phyloP scores from a whole-genome alignment of 768 basidiomycete species.

The Tulasnella sp. region DNA sequence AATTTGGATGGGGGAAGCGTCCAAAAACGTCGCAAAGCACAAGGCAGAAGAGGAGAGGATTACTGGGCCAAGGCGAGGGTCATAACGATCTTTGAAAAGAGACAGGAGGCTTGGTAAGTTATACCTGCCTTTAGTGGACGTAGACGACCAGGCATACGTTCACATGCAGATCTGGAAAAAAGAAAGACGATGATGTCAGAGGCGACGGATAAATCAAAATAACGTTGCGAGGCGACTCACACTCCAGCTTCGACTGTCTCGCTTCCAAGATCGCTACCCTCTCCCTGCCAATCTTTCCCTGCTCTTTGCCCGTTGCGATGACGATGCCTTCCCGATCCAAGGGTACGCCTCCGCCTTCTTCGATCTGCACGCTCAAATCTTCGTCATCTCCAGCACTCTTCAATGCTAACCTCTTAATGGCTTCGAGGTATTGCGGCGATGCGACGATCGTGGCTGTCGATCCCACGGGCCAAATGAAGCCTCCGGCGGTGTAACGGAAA shows the following conservation, averaged over 20 bases:
- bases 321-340: slow-evolving; percentile 27
- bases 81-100: slow-evolving; percentile 4
- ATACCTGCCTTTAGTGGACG: slow-evolving; percentile 21
- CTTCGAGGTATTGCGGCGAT: slow-evolving; percentile 16
- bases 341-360: slow-evolving; percentile 26
- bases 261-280: slow-evolving; percentile 27
- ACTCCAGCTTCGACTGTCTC: slow-evolving; percentile 23
- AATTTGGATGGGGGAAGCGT: neutral
- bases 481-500: slow-evolving; percentile 77
- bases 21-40: slow-evolving; percentile 5
- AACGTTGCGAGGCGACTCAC: slow-evolving; percentile 8
- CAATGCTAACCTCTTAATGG: slow-evolving; percentile 13
- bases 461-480: slow-evolving; percentile 71
- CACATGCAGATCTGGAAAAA: slow-evolving; percentile 22
- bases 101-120: slow-evolving; percentile 3
- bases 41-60: slow-evolving; percentile 12
- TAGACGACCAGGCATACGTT: slow-evolving; percentile 30
- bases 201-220: neutral
- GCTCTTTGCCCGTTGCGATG: slow-evolving; percentile 18
- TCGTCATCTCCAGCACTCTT: slow-evolving; percentile 27
- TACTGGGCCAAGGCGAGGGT: slow-evolving; percentile 7
- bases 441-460: slow-evolving; percentile 18
- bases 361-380: slow-evolving; percentile 26
- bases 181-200: neutral
- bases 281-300: slow-evolving; percentile 21